Conservation (phyloP, 306 rosid genomes). For the Parietaria judaica region DNA sequence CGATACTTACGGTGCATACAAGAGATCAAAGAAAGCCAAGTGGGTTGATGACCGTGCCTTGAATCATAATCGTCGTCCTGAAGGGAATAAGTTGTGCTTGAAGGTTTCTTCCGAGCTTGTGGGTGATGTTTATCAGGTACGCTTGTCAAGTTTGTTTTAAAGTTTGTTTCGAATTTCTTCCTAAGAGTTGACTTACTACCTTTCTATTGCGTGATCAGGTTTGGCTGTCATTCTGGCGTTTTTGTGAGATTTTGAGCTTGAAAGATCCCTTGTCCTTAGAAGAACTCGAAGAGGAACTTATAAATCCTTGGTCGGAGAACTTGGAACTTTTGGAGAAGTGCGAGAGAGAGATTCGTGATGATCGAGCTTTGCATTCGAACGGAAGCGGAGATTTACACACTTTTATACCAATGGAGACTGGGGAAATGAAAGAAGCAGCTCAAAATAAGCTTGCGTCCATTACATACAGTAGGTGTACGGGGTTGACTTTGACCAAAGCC, state of each 20-base stretch:
- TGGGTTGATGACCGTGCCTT: constrained; percentile 25
- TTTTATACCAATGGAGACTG: constrained; percentile 77
- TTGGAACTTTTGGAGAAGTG: constrained; percentile 34
- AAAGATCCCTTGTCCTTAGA: constrained; percentile 50
- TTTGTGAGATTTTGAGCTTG: constrained; percentile 64
- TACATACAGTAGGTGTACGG: constrained; percentile 67
- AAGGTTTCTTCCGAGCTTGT: constrained; percentile 57
- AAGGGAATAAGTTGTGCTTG: constrained; percentile 67
- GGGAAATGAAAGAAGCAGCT: constrained; percentile 74
- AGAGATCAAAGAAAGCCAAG: constrained; percentile 45
- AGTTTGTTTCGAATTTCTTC: constrained; percentile 11
- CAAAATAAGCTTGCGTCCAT: constrained; percentile 59
- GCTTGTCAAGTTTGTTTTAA: constrained; percentile 10
- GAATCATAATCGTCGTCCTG: constrained; percentile 60
- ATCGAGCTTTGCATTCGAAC: constrained; percentile 21
- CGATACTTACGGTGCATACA: constrained; percentile 41
- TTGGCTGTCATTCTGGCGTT: constrained; percentile 70
- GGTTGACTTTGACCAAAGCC: constrained; percentile 79
- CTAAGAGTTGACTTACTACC: background rate
- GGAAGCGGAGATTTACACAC: constrained; percentile 38
- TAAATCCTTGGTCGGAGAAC: constrained; percentile 75
- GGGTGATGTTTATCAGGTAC: constrained; percentile 91
- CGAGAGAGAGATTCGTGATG: constrained; percentile 34
- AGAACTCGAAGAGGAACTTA: constrained; percentile 82
- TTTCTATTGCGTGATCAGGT: constrained; percentile 38